A percentile compares a stretch with the other conserved stretches of the same genome.
Conservation (phyloP, 2,329 filamentous ascomycete species). For the Macrophomina tecta region DNA sequence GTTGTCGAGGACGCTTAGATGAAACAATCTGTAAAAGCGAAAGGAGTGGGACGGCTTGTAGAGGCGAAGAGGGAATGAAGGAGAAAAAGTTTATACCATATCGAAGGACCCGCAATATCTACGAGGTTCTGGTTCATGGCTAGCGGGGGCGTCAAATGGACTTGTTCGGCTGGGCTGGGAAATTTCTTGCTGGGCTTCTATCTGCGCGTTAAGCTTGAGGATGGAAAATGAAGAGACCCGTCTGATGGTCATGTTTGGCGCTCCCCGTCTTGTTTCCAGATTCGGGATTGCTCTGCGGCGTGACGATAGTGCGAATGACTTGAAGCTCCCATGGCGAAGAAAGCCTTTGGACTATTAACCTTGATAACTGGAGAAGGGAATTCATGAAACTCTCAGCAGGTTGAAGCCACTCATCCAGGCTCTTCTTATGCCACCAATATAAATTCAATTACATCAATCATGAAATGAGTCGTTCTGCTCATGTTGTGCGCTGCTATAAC, state of each 20-base stretch:
- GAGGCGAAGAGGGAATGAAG: not conserved
- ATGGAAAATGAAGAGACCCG: conserved; percentile 13
- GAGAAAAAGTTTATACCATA: conserved; percentile 12
- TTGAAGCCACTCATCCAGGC: too few species aligned
- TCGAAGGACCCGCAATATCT: not conserved
- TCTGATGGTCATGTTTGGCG: not conserved
- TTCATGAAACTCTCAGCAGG: too few species aligned
- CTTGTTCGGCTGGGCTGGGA: not conserved
- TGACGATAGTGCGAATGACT: not conserved
- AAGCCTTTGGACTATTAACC: too few species aligned
- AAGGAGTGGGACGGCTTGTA: too few species aligned
- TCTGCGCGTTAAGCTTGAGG: not conserved
- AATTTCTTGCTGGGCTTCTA: conserved; percentile 1
- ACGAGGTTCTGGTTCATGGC: not conserved
- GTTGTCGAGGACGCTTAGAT: conserved; percentile 74
- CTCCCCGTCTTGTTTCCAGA: not conserved
- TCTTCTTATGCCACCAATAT: too few species aligned
- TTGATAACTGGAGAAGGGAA: too few species aligned
- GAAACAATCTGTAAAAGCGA: not conserved
- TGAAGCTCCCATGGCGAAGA: not conserved
- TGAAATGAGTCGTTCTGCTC: too few species aligned
- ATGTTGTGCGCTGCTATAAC: too few species aligned
- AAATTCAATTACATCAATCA: too few species aligned
- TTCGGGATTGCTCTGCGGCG: not conserved
- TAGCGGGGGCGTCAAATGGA: conserved; percentile 1